Conservation (phyloP, 208 protist genomes). For the Trichomonas vaginalis region DNA sequence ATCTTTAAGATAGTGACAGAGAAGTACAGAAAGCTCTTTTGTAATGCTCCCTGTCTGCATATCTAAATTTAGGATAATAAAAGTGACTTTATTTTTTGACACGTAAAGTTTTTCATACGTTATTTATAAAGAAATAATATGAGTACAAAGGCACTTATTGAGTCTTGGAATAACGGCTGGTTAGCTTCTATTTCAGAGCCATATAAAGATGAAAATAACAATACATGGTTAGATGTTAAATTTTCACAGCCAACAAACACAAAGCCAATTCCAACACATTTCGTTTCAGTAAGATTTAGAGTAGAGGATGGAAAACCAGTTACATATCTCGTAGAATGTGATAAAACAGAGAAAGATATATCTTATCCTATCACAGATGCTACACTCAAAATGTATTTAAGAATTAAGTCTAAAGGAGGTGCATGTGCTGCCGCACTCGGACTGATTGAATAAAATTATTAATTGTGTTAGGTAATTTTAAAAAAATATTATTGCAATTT, state of each 20-base stretch:
- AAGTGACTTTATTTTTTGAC: too few relatives aligned
- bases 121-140: too few relatives aligned
- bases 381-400: background rate
- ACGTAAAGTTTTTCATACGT: too few relatives aligned
- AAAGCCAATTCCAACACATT: slow-evolving; percentile 16
- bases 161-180: background rate
- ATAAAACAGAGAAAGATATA: background rate
- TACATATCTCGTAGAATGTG: background rate
- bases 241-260: slow-evolving; percentile 9
- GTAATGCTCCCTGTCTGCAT: too few relatives aligned
- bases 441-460: background rate
- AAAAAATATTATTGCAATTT: background rate
- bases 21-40: background rate
- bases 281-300: background rate
- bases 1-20: background rate
- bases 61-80: too few relatives aligned
- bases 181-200: background rate
- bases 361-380: background rate
- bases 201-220: background rate
- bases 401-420: background rate
- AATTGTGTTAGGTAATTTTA: background rate
- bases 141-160: background rate
- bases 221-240: background rate
- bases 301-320: background rate
- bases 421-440: background rate